A percentile compares a stretch with the other conserved stretches of the same genome.
These are phyloP conservation scores for California macrophylla DNA, from an alignment of 441 rosid species.

Conservation along the genomic window DNA sequence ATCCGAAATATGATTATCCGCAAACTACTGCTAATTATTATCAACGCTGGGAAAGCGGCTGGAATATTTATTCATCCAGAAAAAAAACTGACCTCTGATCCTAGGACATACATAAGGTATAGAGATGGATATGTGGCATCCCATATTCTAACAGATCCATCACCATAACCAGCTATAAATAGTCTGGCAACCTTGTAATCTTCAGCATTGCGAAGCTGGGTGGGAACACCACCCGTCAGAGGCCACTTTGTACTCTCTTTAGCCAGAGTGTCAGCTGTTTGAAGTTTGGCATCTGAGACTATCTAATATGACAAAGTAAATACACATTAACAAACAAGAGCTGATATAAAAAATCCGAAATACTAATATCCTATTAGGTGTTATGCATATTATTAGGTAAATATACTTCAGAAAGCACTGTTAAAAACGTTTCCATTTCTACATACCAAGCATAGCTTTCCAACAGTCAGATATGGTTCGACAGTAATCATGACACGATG, in stretches of 20 bases:
- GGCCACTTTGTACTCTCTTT: conserved; percentile 42
- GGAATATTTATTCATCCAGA: conserved; percentile 4
- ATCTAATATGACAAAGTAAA: conserved; percentile 28
- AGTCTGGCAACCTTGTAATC: conserved; percentile 45
- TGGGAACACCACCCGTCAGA: conserved; percentile 51
- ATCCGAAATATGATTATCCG: not conserved
- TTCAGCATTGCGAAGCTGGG: conserved; percentile 30
- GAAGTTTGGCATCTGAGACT: conserved; percentile 44
- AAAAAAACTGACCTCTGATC: conserved; percentile 30
- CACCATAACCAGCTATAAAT: conserved; percentile 53
- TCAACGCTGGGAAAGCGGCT: conserved; percentile 12
- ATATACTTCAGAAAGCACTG: conserved; percentile 43
- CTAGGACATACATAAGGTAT: conserved; percentile 33
- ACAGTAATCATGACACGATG: conserved; percentile 34
- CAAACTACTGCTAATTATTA: not conserved
- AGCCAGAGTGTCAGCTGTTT: conserved; percentile 28
- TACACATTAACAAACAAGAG: conserved; percentile 3
- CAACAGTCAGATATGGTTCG: conserved; percentile 43
- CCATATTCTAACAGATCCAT: conserved; percentile 57
- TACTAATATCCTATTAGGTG: not conserved
- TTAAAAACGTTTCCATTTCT: conserved; percentile 32
- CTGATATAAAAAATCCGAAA: not conserved
- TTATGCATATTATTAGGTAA: not conserved
- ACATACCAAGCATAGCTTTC: conserved; percentile 32
- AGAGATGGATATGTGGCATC: conserved; percentile 51